Percentiles rank a stretch among this genome's conserved stretches.
Evolutionary conservation across 1,284 basidiomycete species (phyloP).

Genomic region (Hymenochaete sp.): DNA sequence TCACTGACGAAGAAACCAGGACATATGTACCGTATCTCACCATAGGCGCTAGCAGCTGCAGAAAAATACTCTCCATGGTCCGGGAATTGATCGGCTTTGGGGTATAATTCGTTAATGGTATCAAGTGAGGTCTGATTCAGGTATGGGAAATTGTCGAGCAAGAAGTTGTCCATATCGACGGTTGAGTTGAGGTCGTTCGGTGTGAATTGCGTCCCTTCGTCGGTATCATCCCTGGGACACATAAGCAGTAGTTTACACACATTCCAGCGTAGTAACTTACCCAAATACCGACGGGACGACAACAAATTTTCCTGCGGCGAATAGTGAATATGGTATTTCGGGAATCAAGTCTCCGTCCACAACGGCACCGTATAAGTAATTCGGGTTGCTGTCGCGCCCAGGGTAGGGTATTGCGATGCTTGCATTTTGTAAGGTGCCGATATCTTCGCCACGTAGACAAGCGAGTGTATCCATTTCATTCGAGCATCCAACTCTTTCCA

Average conservation of each 20-base stretch:
- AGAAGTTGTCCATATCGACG: constrained; percentile 19
- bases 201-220: constrained; percentile 20
- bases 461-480: constrained; percentile 15
- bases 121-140: constrained; percentile 14
- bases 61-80: constrained; percentile 18
- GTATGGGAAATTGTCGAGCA: constrained; percentile 20
- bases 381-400: constrained; percentile 14
- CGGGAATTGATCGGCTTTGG: constrained; percentile 15
- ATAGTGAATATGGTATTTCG: constrained; percentile 18
- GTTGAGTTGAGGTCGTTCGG: constrained; percentile 15
- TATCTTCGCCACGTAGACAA: constrained; percentile 18
- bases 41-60: constrained; percentile 18
- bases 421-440: constrained; percentile 17
- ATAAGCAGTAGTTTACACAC: neutral
- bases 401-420: constrained; percentile 20
- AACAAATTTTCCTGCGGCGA: constrained; percentile 19
- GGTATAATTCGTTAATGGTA: constrained; percentile 17
- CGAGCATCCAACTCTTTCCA: constrained; percentile 18
- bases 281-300: constrained; percentile 21
- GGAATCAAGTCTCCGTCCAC: constrained; percentile 19
- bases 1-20: constrained; percentile 19
- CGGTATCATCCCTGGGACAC: constrained; percentile 19
- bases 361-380: constrained; percentile 18
- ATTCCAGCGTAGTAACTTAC: constrained; percentile 8
- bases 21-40: constrained; percentile 20